These are phyloP conservation scores for Arthrobotrys pseudoclavata DNA, from an alignment of 2,329 filamentous ascomycete genomes.

Conservation along the genomic window DNA sequence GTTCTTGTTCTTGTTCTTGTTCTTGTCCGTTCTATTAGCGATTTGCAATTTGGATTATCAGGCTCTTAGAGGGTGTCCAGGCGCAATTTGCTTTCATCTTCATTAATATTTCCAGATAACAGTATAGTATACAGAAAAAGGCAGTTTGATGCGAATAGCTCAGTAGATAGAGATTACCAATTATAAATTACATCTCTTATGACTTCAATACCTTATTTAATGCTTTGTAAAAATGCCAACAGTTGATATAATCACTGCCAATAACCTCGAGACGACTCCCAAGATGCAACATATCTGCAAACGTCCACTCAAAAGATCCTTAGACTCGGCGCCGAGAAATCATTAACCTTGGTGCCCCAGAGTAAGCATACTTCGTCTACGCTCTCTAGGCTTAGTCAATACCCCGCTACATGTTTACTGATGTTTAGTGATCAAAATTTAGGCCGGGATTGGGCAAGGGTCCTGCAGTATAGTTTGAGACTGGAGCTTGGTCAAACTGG, in stretches of 20 bases:
- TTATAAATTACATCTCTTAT: slow-evolving; percentile 28
- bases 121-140: slow-evolving; percentile 9
- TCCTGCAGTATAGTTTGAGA: slow-evolving; percentile 22
- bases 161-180: slow-evolving; percentile 19
- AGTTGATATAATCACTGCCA: slow-evolving; percentile 22
- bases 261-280: slow-evolving; percentile 8
- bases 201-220: slow-evolving; percentile 15
- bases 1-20: slow-evolving; percentile 13
- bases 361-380: slow-evolving; percentile 1
- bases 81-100: slow-evolving; percentile 42
- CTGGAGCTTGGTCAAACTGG: neutral
- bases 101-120: neutral
- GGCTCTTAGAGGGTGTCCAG: slow-evolving; percentile 61
- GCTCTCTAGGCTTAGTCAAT: slow-evolving; percentile 43
- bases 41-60: slow-evolving; percentile 55
- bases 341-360: neutral
- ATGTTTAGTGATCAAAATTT: slow-evolving; percentile 51
- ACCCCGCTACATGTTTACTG: slow-evolving; percentile 43
- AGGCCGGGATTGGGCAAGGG: slow-evolving; percentile 20
- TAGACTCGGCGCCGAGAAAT: slow-evolving; percentile 1
- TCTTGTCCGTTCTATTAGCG: slow-evolving; percentile 42
- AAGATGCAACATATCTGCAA: slow-evolving; percentile 20
- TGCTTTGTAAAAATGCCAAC: slow-evolving; percentile 29
- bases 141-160: slow-evolving; percentile 9
- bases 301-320: slow-evolving; percentile 16